Base-by-base conservation (phyloP, 2,329 filamentous ascomycete genomes). In the Balansia obtecta region DNA sequence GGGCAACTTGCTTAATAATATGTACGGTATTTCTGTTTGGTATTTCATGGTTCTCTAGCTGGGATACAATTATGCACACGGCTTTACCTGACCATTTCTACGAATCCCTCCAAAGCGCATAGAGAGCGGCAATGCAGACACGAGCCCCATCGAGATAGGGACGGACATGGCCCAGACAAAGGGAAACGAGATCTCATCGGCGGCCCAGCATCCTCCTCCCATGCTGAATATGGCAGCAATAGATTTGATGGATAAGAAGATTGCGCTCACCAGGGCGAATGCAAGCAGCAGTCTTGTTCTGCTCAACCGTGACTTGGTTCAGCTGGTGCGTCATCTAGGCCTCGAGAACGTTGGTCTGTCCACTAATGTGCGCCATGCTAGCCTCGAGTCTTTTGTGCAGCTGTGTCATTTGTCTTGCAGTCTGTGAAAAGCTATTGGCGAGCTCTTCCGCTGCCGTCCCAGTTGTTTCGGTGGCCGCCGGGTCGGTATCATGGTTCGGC, bases 151-250 rank as follows among this genome's bases (percentile, higher is more conserved):
- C 49, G 51, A 46, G 13, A 49, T 43, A 5, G 48, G 53, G 34
- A 49, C 49, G 30, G 47, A 48, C 9, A 52, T 54, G 12, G 45
- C 50, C 50, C 46, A 52, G 37, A 54, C 52, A 6, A 49, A 16
- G 13, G 40, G 45, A 50, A 52, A 52, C 30, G 44, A 46, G 38
- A 42, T 41, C 47, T 52, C 52, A n/a, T 47, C 50, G 3, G 47
- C 50, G 4, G 50, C 52, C 50, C 50, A 54, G 12, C 42, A 30
- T n/a, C n/a, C n/a, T 13, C 52, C 52, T 16, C 44, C 45, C 52
- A 54, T 54, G 44, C 52, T 54, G 20, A 54, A 54, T 27, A 54
- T 41, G 18, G 50, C 48, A 10, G 52, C 50, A 11, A 52, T 45
- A 32, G 50, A 49, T 13, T 45, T 49, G 45, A 54, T 45, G 18